These are phyloP conservation scores for Gnomoniopsis sp. DNA, from an alignment of 2,329 filamentous ascomycete species.

Conservation along the genomic window DNA sequence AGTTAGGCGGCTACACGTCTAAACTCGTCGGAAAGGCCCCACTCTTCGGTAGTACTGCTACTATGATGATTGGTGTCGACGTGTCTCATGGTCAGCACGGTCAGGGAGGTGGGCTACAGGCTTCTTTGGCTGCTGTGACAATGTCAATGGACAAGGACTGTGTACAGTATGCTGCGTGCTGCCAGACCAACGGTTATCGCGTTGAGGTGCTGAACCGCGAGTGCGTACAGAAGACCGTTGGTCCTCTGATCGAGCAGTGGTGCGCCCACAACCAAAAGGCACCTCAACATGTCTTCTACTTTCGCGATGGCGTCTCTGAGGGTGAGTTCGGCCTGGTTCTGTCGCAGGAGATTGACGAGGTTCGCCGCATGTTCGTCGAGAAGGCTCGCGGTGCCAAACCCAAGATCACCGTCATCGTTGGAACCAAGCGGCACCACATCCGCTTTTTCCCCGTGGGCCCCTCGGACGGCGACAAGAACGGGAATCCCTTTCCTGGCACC, in stretches of 20 bases:
- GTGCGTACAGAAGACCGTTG: slow-evolving; percentile 66
- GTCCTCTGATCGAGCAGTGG: slow-evolving; percentile 65
- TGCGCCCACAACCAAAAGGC: slow-evolving; percentile 47
- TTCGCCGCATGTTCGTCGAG: slow-evolving; percentile 56
- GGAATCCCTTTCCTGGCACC: slow-evolving; percentile 81
- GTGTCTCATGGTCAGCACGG: slow-evolving; percentile 81
- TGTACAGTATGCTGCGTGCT: slow-evolving; percentile 73
- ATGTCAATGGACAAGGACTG: slow-evolving; percentile 71
- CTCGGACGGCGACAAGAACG: slow-evolving; percentile 65
- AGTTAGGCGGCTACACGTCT: slow-evolving; percentile 80
- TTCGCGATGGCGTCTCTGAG: slow-evolving; percentile 89
- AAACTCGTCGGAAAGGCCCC: slow-evolving; percentile 33
- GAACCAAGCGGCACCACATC: slow-evolving; percentile 91
- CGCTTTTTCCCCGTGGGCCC: slow-evolving; percentile 72
- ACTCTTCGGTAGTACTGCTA: slow-evolving; percentile 48
- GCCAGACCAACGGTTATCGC: slow-evolving; percentile 79
- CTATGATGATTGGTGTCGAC: slow-evolving; percentile 87
- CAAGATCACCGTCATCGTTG: slow-evolving; percentile 81
- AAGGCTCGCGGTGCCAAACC: slow-evolving; percentile 37
- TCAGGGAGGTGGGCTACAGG: slow-evolving; percentile 29
- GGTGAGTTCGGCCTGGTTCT: slow-evolving; percentile 81
- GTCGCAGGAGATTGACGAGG: slow-evolving; percentile 68
- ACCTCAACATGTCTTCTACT: slow-evolving; percentile 80
- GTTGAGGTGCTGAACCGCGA: slow-evolving; percentile 71
- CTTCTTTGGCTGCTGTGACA: slow-evolving; percentile 85